Conservation (phyloP, 1,139 yeast species). For the Maudiozyma humilis region DNA sequence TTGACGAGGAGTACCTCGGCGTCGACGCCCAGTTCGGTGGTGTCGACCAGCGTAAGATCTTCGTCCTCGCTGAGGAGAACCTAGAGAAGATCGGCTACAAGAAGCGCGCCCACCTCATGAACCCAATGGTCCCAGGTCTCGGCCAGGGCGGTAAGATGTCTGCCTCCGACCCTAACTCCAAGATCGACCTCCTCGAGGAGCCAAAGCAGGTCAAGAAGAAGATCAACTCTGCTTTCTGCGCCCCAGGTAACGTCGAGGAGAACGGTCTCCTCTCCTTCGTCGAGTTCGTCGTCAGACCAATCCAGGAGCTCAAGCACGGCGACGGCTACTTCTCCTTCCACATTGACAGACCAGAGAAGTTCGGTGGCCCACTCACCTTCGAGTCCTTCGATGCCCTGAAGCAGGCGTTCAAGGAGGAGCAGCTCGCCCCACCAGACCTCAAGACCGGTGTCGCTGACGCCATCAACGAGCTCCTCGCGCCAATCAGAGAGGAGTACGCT, state of each 20-base stretch:
- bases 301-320: conserved; percentile 62
- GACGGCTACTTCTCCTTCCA: conserved; percentile 52
- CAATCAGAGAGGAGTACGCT: conserved; percentile 66
- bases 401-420: conserved; percentile 60
- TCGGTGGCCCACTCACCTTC: conserved; percentile 86
- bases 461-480: conserved; percentile 71
- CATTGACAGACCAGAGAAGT: conserved; percentile 90
- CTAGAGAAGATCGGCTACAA: conserved; percentile 81
- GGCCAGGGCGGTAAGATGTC: conserved; percentile 98
- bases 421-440: conserved; percentile 86
- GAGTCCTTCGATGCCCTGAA: conserved; percentile 60
- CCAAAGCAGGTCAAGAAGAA: conserved; percentile 85
- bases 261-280: conserved; percentile 85
- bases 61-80: conserved; percentile 93
- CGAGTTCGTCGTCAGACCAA: conserved; percentile 78
- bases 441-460: conserved; percentile 85
- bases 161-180: conserved; percentile 96
- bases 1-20: conserved; percentile 84
- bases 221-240: conserved; percentile 86
- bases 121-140: conserved; percentile 97
- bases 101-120: conserved; percentile 97
- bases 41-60: conserved; percentile 96
- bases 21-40: conserved; percentile 98
- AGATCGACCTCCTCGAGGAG: conserved; percentile 84
- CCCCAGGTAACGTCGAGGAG: conserved; percentile 86